A percentile compares a stretch with the other conserved stretches of the same genome.
phyloP scores from a whole-genome alignment of 805 yeast genomes.

The Candida mattraensis region DNA sequence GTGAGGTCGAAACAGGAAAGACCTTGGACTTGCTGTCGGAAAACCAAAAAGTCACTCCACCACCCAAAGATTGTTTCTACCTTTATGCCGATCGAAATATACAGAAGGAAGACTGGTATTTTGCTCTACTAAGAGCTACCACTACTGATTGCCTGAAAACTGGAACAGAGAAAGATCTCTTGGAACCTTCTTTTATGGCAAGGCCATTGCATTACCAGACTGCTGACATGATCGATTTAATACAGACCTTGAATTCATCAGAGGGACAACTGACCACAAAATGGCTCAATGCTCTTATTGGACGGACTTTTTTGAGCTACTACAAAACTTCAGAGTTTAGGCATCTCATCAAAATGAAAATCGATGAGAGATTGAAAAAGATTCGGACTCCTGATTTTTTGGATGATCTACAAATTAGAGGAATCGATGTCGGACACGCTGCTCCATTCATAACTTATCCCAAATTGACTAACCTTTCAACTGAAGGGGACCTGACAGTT shows the following conservation, averaged over 20 bases:
- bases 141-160: conserved; percentile 38
- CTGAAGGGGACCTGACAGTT: conserved; percentile 74
- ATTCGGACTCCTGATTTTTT: conserved; percentile 85
- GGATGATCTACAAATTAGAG: conserved; percentile 74
- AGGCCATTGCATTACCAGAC: conserved; percentile 71
- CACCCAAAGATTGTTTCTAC: conserved; percentile 48
- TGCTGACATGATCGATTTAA: conserved; percentile 66
- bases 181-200: conserved; percentile 68
- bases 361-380: conserved; percentile 72
- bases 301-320: conserved; percentile 75
- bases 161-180: conserved; percentile 26
- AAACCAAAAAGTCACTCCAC: conserved; percentile 25
- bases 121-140: conserved; percentile 76
- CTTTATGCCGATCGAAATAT: conserved; percentile 74
- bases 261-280: conserved; percentile 81
- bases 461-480: conserved; percentile 61
- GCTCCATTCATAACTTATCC: conserved; percentile 83
- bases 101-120: conserved; percentile 93
- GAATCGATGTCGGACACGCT: conserved; percentile 72
- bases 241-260: conserved; percentile 75
- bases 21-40: conserved; percentile 44
- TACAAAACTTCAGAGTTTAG: conserved; percentile 72
- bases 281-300: conserved; percentile 89
- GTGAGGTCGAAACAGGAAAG: conserved; percentile 46
- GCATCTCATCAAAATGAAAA: conserved; percentile 52